phyloP scores from a whole-genome alignment of 176 grass and related monocot species.

The Lolium perenne region DNA sequence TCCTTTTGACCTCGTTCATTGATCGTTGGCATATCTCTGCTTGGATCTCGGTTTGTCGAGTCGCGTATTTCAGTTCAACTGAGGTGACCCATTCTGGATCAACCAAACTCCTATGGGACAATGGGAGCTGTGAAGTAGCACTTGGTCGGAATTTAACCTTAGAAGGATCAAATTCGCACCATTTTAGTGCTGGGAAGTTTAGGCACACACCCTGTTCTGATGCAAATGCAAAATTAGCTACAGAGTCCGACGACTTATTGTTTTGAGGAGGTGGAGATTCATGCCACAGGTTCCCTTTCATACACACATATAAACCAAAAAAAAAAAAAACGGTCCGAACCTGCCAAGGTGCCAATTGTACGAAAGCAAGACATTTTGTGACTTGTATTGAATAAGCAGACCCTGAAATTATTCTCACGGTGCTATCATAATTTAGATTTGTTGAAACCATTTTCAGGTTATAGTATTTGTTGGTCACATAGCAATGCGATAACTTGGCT shows the following conservation, averaged over 20 bases:
- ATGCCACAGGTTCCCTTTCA: not conserved
- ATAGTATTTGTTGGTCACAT: not conserved
- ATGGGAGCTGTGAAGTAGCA: not conserved
- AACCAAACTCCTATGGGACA: not conserved
- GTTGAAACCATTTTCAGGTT: constrained; percentile 11
- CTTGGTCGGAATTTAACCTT: too few relatives aligned
- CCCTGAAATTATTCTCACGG: not conserved
- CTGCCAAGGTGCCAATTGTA: not conserved
- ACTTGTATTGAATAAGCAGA: not conserved
- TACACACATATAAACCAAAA: not conserved
- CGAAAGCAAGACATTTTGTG: not conserved
- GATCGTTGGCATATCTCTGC: too few relatives aligned
- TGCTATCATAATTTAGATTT: not conserved
- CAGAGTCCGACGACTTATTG: not conserved
- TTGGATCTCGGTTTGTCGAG: not conserved
- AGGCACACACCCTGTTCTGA: not conserved
- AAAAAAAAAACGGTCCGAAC: not conserved
- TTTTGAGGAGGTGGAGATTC: not conserved
- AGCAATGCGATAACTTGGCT: not conserved
- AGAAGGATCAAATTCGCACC: not conserved
- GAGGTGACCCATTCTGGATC: not conserved
- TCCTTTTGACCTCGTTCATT: not conserved
- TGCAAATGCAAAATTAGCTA: not conserved
- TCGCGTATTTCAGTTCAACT: too few relatives aligned
- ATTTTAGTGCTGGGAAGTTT: not conserved